phyloP scores from a whole-genome alignment of 192 early-diverging fungal genomes.

The Jimgerdemannia flammicorona region DNA sequence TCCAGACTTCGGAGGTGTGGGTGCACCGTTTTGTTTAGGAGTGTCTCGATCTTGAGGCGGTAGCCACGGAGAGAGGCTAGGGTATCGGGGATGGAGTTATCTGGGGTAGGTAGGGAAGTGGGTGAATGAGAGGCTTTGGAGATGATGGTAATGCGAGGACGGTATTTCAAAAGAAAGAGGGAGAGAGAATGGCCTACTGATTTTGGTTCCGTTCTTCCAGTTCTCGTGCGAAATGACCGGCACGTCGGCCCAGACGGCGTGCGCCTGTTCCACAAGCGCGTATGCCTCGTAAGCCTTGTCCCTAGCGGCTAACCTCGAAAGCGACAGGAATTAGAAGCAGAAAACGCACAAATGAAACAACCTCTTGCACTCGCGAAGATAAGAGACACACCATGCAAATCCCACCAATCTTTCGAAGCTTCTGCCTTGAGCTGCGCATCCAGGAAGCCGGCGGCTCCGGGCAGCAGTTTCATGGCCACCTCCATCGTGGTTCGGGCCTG shows the following conservation, averaged over 20 bases:
- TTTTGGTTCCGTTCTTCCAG: neutral
- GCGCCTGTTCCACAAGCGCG: neutral
- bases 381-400: neutral
- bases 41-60: neutral
- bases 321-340: neutral
- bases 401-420: neutral
- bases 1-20: neutral
- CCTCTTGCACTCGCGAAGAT: neutral
- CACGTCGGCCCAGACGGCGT: neutral
- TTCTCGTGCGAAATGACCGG: neutral
- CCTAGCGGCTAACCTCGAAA: neutral
- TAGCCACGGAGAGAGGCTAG: constrained; percentile 1
- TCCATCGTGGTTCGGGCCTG: neutral
- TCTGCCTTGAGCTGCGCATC: neutral
- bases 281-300: neutral
- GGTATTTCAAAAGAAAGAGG: neutral
- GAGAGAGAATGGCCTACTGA: neutral
- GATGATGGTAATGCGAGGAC: neutral
- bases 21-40: neutral
- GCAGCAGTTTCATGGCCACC: neutral
- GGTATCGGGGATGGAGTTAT: neutral
- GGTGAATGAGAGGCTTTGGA: neutral
- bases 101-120: neutral
- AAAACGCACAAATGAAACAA: neutral
- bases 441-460: neutral